These are phyloP conservation scores for Salmacisia buchloeana DNA, from an alignment of 1,284 basidiomycete genomes.

Conservation along the genomic window DNA sequence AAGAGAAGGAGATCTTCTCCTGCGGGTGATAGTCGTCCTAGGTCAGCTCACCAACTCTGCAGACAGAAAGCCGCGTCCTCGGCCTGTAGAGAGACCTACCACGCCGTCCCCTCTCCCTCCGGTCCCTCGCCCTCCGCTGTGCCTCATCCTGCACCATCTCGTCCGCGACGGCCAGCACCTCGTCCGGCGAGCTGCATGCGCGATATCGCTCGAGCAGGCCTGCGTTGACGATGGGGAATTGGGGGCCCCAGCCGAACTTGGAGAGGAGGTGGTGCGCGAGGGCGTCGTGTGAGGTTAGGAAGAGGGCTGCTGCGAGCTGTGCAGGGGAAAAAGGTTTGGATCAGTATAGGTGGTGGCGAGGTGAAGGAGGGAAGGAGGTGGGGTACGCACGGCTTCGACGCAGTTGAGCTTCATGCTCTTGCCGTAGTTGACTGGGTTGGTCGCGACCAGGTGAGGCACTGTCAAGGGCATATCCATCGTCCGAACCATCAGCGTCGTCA, in stretches of 20 bases:
- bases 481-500: neutral
- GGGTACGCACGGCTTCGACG: slow-evolving; percentile 31
- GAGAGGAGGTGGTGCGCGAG: slow-evolving; percentile 32
- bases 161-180: slow-evolving; percentile 28
- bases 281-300: slow-evolving; percentile 29
- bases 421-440: slow-evolving; percentile 48
- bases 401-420: slow-evolving; percentile 48
- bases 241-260: slow-evolving; percentile 44
- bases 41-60: neutral
- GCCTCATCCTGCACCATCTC: slow-evolving; percentile 31
- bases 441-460: slow-evolving; percentile 45
- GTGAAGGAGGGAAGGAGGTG: neutral
- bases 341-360: neutral
- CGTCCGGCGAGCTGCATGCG: slow-evolving; percentile 21
- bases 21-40: neutral
- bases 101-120: neutral
- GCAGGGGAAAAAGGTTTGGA: neutral
- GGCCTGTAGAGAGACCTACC: neutral
- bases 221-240: slow-evolving; percentile 38
- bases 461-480: neutral
- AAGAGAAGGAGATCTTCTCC: slow-evolving; percentile 1
- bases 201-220: slow-evolving; percentile 31
- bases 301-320: slow-evolving; percentile 39
- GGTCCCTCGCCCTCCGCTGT: slow-evolving; percentile 17
- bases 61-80: neutral